Evolutionary conservation across 2,329 filamentous ascomycete species (phyloP), one percentile per base, ranked within the genome.

Genomic region (Hypoxylon sp.): DNA sequence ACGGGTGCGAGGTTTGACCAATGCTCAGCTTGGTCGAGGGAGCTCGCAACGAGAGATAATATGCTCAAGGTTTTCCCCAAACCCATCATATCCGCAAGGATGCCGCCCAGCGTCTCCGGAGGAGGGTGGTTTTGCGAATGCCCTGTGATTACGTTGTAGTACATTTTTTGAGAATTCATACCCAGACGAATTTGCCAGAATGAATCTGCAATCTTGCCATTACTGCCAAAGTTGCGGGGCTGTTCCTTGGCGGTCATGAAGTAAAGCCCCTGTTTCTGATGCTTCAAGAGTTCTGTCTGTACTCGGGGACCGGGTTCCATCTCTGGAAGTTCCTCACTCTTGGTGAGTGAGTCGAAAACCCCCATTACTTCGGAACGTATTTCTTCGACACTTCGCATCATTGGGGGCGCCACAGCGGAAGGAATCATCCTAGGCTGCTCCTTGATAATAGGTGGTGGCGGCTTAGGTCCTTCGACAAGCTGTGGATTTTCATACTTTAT

Each of bases 51-150:
- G 14, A 98, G 84, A 0, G 94, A 91, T 1, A 98, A 83, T 17
- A 98, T 91, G 75, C 93, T 97, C 55, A 99, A 79, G 0, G 92
- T 94, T 80, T 95, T 96, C 7, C 92, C 92, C n/a, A 95, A 82
- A 25, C 93, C 93, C 93, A 96, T 96, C 89, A 94, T 93, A 76
- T 95, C 92, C 13, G 92, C 92, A 19, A 95, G 81, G 36, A 95
- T 89, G 2, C 93, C 92, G 28, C 92, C 92, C 9, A 89, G 83
- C 1, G 90, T 89, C 72, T 93, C 88, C 1, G 87, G 83, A 0
- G 92, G 92, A 59, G 86, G 84, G 48, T 85, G 79, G 19, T 81
- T 80, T 69, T 89, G 83, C 30, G 87, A 84, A 48, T 91, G 85
- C 0, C 91, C 91, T 10, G 93, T 98, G 73, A 99, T 94, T 63